Conservation (phyloP, 2,329 filamentous ascomycete species). For the Pyrenochaeta sp. region DNA sequence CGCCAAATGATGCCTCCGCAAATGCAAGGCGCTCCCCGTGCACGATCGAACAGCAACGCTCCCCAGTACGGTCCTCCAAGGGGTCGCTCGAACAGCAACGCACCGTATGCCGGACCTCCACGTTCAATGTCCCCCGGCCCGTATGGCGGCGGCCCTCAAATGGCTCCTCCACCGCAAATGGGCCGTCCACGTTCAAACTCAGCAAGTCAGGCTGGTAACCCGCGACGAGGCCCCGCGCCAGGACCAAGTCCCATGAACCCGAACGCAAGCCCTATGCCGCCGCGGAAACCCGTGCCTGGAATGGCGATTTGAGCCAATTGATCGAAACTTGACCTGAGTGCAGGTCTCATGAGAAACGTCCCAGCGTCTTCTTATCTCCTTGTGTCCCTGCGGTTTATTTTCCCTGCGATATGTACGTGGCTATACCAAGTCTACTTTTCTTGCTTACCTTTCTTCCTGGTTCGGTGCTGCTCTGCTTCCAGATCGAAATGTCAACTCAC, state of each 20-base stretch:
- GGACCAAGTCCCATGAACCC: slow-evolving; percentile 52
- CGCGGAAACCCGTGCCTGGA: slow-evolving; percentile 59
- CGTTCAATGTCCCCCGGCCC: slow-evolving; percentile 52
- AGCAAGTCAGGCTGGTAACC: slow-evolving; percentile 38
- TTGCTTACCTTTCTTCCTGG: neutral
- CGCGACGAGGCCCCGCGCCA: slow-evolving; percentile 40
- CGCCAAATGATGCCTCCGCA: slow-evolving; percentile 39
- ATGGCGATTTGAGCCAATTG: slow-evolving; percentile 49
- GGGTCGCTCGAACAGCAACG: slow-evolving; percentile 50
- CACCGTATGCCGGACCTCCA: slow-evolving; percentile 43
- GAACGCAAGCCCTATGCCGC: slow-evolving; percentile 41
- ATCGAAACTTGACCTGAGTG: neutral
- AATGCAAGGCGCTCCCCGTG: slow-evolving; percentile 33
- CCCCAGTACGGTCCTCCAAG: slow-evolving; percentile 38
- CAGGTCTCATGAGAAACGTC: slow-evolving; percentile 36
- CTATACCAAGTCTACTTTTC: slow-evolving; percentile 5
- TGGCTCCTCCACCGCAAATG: slow-evolving; percentile 42
- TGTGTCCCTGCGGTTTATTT: slow-evolving; percentile 12
- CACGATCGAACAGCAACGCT: slow-evolving; percentile 50
- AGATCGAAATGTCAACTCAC: neutral
- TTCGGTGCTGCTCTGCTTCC: neutral
- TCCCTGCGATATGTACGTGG: slow-evolving; percentile 8
- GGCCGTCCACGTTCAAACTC: slow-evolving; percentile 50
- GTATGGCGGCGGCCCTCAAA: slow-evolving; percentile 47
- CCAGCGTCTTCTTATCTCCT: slow-evolving; percentile 21